Conservation (phyloP, 2,329 filamentous ascomycete species). For the Leptodontidium sp. region DNA sequence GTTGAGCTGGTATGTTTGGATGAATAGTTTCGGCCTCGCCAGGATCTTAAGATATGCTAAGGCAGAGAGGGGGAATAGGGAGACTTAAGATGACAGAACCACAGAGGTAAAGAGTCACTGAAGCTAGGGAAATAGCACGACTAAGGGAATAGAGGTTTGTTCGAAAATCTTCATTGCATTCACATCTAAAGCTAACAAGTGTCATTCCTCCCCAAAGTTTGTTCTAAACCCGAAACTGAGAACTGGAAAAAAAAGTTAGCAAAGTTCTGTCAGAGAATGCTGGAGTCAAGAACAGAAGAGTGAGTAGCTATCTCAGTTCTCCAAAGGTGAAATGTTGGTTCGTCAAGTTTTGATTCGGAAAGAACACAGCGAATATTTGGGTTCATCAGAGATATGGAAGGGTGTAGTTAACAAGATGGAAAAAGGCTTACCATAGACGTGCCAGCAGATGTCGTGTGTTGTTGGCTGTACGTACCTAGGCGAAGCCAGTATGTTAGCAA, state of each 20-base stretch:
- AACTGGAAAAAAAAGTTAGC: constrained; percentile 2
- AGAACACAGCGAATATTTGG: constrained; percentile 48
- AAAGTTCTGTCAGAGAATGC: background rate
- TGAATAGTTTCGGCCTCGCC: too few species aligned
- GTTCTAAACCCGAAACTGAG: background rate
- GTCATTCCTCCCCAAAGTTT: background rate
- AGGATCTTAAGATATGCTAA: too few species aligned
- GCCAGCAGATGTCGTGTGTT: background rate
- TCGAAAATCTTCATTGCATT: background rate
- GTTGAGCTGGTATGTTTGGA: too few species aligned
- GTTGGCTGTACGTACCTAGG: constrained; percentile 31
- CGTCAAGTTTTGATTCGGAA: constrained; percentile 47
- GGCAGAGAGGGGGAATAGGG: too few species aligned
- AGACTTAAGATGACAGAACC: too few species aligned
- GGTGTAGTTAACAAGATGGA: background rate
- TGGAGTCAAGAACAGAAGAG: background rate
- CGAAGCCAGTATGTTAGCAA: constrained; percentile 38
- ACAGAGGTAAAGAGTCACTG: background rate
- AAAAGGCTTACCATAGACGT: constrained; percentile 30
- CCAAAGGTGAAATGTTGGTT: constrained; percentile 50
- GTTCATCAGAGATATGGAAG: constrained; percentile 47
- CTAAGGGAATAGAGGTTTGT: background rate
- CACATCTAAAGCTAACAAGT: background rate
- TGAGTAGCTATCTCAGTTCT: constrained; percentile 47
- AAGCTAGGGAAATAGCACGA: background rate